Evolutionary conservation across 2,329 filamentous ascomycete species (phyloP), one percentile per base, ranked within the genome.

Genomic region (Colletotrichum viniferum): DNA sequence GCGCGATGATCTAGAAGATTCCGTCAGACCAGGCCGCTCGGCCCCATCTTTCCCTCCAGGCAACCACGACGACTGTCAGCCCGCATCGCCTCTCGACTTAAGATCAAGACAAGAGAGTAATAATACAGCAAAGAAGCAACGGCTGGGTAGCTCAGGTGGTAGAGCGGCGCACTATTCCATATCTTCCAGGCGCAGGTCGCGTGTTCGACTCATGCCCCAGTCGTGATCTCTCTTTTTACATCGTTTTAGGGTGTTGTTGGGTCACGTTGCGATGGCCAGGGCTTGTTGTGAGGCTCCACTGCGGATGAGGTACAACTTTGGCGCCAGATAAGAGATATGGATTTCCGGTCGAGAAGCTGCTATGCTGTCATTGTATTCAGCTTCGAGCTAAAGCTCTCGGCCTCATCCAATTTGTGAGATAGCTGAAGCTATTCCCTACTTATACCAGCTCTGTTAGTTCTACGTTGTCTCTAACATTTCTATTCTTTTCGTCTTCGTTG

Each of bases 71-170:
- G 1, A 28, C 0, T 58, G 55, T 58, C 21, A 28, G 55, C 43
- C 26, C 5, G 58, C 58, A 8, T 30, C 28, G 4, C 10, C n/a
- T 48, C 18, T 48, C 10, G 43, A 13, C 18, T 48, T 21, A n/a
- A 43, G 2, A 21, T 7, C 3, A 13, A 48, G 43, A 13, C 5
- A 4, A 48, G 43, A n/a, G 43, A 21, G 43, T 0, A 21, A 48
- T 48, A 1, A 21, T 30, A 7, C 26, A 38, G 26, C 12, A 8
- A 9, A n/a, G 0, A 24, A 38, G 12, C 30, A 63, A 63, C 4
- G 26, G 64, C 21, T n/a, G 48, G 43, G 43, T 26, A 56, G 43
- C 28, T 67, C 64, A 56, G 48, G 43, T 67, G 64, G 43, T 56
- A 36, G 43, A 67, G 43, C 48, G 30, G 43, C 64, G 43, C 16